Base-by-base conservation (phyloP, 805 yeast species). In the Yarrowia deformans region DNA sequence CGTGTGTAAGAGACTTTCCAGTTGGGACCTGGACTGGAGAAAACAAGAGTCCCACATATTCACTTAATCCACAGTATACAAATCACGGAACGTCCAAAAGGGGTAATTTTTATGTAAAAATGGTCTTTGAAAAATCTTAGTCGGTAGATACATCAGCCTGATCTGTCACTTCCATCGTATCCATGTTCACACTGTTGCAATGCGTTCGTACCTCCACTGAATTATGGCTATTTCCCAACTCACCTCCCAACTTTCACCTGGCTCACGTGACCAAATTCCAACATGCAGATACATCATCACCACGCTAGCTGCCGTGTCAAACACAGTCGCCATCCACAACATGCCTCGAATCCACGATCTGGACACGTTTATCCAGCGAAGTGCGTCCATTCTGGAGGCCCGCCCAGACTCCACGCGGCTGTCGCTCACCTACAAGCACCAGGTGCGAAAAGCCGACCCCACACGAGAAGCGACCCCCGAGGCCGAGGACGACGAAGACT, bases 331-430 rank as follows among this genome's bases (percentile, higher is more conserved):
- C 9, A 32, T 29, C 14, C 34, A 19, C 54, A 61, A 37, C 68
- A 63, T 63, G 68, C 68, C 68, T 48, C 8, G 68, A 63, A 49
- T 63, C 37, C 34, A 19, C 56, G 68, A 63, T 49, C 68, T 81
- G 73, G 83, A 81, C 70, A 75, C 77, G 16, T 82, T 78, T 68
- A 81, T 82, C 67, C 78, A 78, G 61, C 78, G 79, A 60, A 76
- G 82, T 61, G 79, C 78, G 19, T 78, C 77, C 37, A 76, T 83
- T 39, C 76, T 82, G 42, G 80, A 79, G 67, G 83, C 80, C 4
- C 78, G 82, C 52, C 84, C 85, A 1, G 75, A 74, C 13, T 71
- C 79, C 0, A 68, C 76, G 8, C 70, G 76, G 1, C 72, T 74
- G 13, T 69, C 75, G 7, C 71, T 81, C 23, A 73, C 80, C 16